A percentile compares a stretch with the other conserved stretches of the same genome.
Conservation (phyloP, 2,329 filamentous ascomycete species). For the Apiospora kogelbergensis region DNA sequence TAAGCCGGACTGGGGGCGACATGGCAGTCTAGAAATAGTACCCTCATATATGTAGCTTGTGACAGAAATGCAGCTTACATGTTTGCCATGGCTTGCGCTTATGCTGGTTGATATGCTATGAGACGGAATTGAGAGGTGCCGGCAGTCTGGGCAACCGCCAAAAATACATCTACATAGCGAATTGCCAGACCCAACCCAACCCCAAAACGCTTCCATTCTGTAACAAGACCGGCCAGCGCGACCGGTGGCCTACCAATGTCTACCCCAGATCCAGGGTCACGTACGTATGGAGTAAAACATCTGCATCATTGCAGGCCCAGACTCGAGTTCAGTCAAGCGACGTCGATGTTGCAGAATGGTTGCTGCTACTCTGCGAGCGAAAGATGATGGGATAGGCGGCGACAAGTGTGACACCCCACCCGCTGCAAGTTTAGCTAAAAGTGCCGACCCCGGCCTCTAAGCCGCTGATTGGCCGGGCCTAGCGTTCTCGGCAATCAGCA, state of each 20-base stretch:
- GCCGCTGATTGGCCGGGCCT: not conserved
- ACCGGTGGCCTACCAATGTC: not conserved
- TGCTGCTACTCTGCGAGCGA: not conserved
- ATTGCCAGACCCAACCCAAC: not conserved
- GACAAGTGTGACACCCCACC: conserved; percentile 5
- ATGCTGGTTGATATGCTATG: not conserved
- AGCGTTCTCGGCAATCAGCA: not conserved
- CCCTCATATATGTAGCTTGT: not conserved
- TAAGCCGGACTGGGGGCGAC: not conserved
- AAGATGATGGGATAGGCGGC: not conserved
- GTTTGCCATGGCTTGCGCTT: not conserved
- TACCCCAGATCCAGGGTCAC: not conserved
- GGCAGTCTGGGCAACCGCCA: not conserved
- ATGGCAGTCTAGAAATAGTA: not conserved
- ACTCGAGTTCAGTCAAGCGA: not conserved
- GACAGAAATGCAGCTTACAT: too few relatives aligned
- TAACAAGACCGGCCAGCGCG: not conserved
- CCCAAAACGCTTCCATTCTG: not conserved
- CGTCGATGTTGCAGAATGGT: not conserved
- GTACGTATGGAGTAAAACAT: not conserved
- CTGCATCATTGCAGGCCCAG: not conserved
- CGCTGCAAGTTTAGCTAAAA: not conserved
- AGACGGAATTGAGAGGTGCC: not conserved
- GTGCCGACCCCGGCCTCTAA: not conserved
- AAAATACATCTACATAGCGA: not conserved